Evolutionary conservation across 306 rosid genomes (phyloP).

Genomic region (Calophaca sinica): DNA sequence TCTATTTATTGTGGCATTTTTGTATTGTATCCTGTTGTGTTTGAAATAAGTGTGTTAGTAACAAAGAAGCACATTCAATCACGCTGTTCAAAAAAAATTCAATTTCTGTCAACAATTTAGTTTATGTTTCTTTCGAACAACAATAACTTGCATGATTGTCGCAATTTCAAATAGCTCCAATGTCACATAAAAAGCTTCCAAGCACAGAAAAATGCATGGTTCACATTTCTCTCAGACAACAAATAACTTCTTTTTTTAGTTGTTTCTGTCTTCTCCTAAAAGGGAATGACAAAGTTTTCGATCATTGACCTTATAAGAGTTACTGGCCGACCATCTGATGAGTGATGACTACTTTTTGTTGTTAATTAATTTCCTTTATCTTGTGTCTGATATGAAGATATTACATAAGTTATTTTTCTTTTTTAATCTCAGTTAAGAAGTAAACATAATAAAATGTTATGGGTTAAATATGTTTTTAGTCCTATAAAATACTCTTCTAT

Average conservation of each 20-base stretch:
- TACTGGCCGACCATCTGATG: neutral
- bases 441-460: too few species aligned
- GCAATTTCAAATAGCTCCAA: conserved; percentile 19
- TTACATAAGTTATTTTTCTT: too few species aligned
- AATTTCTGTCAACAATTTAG: conserved; percentile 37
- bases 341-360: neutral
- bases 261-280: conserved; percentile 18
- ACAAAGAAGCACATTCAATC: conserved; percentile 17
- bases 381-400: too few species aligned
- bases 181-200: conserved; percentile 1
- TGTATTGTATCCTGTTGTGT: conserved; percentile 45
- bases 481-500: too few species aligned
- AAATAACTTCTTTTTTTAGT: neutral
- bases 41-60: conserved; percentile 50
- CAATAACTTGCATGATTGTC: neutral
- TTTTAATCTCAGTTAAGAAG: too few species aligned
- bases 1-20: conserved; percentile 60
- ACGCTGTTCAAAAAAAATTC: conserved; percentile 18
- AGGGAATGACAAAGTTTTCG: conserved; percentile 13
- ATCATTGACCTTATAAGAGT: conserved; percentile 27
- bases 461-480: too few species aligned
- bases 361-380: too few species aligned
- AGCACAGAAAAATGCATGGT: conserved; percentile 6
- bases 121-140: conserved; percentile 4
- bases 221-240: conserved; percentile 27